Evolutionary conservation across 257 asterid species (phyloP), one percentile per base, ranked within the genome.

Genomic region (Jacaranda mimosifolia): DNA sequence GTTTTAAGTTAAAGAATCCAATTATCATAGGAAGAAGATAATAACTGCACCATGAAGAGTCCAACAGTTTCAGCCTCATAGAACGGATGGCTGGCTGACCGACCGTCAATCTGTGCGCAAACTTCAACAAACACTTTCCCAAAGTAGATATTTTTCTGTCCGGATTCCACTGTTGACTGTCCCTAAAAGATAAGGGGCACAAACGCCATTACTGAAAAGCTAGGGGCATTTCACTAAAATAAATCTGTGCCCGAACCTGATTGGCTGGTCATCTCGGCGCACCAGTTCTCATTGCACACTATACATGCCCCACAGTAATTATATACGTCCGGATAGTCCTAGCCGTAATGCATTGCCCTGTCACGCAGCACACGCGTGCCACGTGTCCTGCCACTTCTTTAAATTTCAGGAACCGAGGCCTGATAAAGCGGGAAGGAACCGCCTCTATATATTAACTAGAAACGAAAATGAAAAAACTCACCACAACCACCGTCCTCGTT

Each of bases 351-450:
- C 18, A 71, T 1, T 10, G 69, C 79, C 87, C 73, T 65, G 74
- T 76, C 82, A 75, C 68, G 75, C 80, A 62, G 19, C 70, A 10
- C 12, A 15, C 35, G 8, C 14, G 81, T 84, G 72, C 79, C 71
- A 81, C 66, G 38, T 49, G 55, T 32, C n/a, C 36, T 40, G 32
- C 49, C 69, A 80, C 70, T 26, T 49, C 40, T 69, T 82, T 72
- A 17, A 65, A 81, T 49, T 45, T 70, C 80, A 83, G 82, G 78
- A 81, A 72, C 67, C 77, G 77, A 86, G 77, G 89, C 84, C 90
- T 82, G 9, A 77, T 64, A 80, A 76, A 79, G 88, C 91, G 91
- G 89, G 89, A 85, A 83, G 78, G 80, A 86, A 88, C 89, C 80
- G 83, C 83, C 86, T 85, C 79, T 45, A 19, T 70, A 14, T 57